phyloP scores from a whole-genome alignment of 768 basidiomycete species.

The Boletus pseudo-olivaceus region DNA sequence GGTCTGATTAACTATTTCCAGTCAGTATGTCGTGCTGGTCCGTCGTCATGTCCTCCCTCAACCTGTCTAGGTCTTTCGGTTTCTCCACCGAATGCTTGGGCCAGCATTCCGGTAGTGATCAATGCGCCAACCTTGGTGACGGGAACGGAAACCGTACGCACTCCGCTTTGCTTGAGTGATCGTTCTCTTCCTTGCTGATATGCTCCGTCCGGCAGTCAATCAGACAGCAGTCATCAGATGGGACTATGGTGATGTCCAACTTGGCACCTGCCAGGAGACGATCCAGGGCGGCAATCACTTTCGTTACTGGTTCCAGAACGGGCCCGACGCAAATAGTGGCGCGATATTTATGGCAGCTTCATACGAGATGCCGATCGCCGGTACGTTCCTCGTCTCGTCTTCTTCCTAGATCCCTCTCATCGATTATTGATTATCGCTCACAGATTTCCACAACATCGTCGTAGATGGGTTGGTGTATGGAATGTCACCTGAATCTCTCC shows the following conservation, averaged over 20 bases:
- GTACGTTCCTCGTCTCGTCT: constrained; percentile 37
- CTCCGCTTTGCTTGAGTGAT: constrained; percentile 2
- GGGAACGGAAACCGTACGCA: constrained; percentile 66
- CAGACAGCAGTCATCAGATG: constrained; percentile 83
- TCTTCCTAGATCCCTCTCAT: not conserved
- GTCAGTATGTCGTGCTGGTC: constrained; percentile 41
- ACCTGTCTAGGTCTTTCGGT: constrained; percentile 50
- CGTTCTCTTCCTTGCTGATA: not conserved
- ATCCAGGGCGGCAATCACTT: constrained; percentile 85
- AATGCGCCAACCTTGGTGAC: constrained; percentile 79
- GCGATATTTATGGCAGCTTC: constrained; percentile 76
- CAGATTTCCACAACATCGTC: constrained; percentile 68
- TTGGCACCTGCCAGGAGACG: constrained; percentile 87
- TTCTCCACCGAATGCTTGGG: constrained; percentile 82
- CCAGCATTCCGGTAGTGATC: constrained; percentile 66
- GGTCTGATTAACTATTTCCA: constrained; percentile 80
- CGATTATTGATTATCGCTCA: not conserved
- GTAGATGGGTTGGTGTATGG: constrained; percentile 52
- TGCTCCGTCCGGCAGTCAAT: constrained; percentile 48
- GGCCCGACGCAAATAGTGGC: constrained; percentile 56
- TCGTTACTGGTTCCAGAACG: constrained; percentile 85
- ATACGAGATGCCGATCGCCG: constrained; percentile 62
- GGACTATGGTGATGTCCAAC: constrained; percentile 73
- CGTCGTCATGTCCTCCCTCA: not conserved
- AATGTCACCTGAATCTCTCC: not conserved